Conservation (phyloP, 129 eudicot species). For the Escallonia herrerae region DNA sequence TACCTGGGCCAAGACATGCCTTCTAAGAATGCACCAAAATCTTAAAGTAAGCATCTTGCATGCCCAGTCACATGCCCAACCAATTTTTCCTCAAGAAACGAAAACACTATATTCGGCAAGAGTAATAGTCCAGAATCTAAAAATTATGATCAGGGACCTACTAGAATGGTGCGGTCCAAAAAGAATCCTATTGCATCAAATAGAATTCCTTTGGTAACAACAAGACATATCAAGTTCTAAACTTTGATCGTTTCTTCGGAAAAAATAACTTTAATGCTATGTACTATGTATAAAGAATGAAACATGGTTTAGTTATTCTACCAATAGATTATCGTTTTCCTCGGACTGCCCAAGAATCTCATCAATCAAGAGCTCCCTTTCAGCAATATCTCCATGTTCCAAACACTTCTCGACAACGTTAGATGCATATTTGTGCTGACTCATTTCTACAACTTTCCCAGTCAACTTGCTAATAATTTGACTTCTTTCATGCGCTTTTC, state of each 20-base stretch:
- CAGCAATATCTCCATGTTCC: slow-evolving; percentile 29
- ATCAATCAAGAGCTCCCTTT: slow-evolving; percentile 35
- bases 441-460: slow-evolving; percentile 37
- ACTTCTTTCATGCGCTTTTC: slow-evolving; percentile 41
- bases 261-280: neutral
- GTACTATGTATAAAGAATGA: neutral
- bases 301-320: neutral
- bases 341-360: slow-evolving; percentile 36
- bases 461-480: slow-evolving; percentile 33
- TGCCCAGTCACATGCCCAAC: too few relatives aligned
- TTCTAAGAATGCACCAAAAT: too few relatives aligned
- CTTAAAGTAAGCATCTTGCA: too few relatives aligned
- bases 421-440: slow-evolving; percentile 58
- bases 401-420: slow-evolving; percentile 59
- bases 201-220: too few relatives aligned
- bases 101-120: too few relatives aligned
- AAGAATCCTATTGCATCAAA: too few relatives aligned
- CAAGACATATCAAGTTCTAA: too few relatives aligned
- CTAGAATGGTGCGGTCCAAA: too few relatives aligned
- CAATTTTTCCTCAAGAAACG: too few relatives aligned
- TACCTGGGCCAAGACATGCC: too few relatives aligned
- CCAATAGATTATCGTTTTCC: slow-evolving; percentile 16
- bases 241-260: neutral
- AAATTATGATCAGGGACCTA: too few relatives aligned
- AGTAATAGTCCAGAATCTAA: too few relatives aligned